Conservation (phyloP, 2,329 filamentous ascomycete genomes). For the Aulographum hederae region DNA sequence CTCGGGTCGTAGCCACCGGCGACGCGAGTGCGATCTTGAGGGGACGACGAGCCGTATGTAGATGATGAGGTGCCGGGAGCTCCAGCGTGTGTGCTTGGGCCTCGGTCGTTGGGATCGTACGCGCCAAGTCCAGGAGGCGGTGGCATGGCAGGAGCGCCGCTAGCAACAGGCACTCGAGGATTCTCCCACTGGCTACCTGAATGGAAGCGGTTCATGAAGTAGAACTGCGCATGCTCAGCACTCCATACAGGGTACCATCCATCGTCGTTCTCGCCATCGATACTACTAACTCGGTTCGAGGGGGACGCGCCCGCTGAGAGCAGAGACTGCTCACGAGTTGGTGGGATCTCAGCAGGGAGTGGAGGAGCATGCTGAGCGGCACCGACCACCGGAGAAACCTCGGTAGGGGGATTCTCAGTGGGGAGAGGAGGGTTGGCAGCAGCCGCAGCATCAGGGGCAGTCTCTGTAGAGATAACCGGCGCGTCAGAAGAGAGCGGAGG, state of each 20-base stretch:
- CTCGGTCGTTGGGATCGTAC: not conserved
- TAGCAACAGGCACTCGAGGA: slow-evolving; percentile 42
- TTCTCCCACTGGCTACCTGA: slow-evolving; percentile 69
- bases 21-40: slow-evolving; percentile 12
- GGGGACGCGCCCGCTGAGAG: too few species aligned
- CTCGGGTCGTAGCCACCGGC: slow-evolving; percentile 82
- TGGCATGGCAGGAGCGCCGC: slow-evolving; percentile 8
- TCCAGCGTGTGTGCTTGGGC: not conserved
- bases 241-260: slow-evolving; percentile 79
- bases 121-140: slow-evolving; percentile 5
- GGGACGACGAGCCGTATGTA: slow-evolving; percentile 11
- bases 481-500: too few species aligned
- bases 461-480: too few species aligned
- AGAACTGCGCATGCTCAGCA: slow-evolving; percentile 46
- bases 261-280: slow-evolving; percentile 38
- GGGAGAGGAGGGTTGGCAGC: too few species aligned
- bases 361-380: too few species aligned
- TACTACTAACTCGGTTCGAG: too few species aligned
- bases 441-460: too few species aligned
- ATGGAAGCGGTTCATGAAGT: slow-evolving; percentile 73
- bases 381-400: too few species aligned
- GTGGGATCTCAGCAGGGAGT: too few species aligned
- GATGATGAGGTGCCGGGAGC: slow-evolving; percentile 9
- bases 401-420: too few species aligned
- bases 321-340: too few species aligned